These are phyloP conservation scores for Trichoderma asperelloides DNA, from an alignment of 495 filamentous ascomycete genomes.

Conservation along the genomic window DNA sequence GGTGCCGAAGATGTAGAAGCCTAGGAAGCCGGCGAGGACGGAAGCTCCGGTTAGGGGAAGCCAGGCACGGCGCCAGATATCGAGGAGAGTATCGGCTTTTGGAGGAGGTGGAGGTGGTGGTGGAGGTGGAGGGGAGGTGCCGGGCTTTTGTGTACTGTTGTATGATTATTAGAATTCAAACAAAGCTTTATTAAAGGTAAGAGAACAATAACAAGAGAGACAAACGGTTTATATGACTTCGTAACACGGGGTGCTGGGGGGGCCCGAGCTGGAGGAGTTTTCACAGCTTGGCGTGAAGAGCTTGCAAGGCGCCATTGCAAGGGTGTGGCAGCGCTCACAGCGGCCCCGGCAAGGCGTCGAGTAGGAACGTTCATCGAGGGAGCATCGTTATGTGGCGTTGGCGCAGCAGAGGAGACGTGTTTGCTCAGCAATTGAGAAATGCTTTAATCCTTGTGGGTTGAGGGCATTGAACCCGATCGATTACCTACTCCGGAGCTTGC, in stretches of 20 bases:
- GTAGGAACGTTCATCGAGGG: constrained; percentile 8
- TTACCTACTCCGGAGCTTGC: background rate
- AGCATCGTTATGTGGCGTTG: background rate
- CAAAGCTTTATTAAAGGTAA: background rate
- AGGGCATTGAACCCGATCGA: background rate
- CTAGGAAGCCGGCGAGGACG: constrained; percentile 18
- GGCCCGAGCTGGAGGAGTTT: background rate
- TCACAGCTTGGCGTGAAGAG: constrained; percentile 9
- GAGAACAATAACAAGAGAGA: background rate
- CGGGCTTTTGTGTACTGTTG: background rate
- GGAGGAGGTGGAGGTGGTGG: constrained; percentile 12
- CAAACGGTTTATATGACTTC: constrained; percentile 8
- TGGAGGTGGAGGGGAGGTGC: background rate
- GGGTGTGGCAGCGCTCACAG: background rate
- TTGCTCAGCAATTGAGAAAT: background rate
- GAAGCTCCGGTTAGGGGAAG: constrained; percentile 23
- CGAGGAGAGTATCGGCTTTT: constrained; percentile 7
- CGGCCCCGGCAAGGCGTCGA: background rate
- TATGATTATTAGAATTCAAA: background rate
- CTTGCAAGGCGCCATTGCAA: constrained; percentile 11
- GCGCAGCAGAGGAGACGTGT: background rate
- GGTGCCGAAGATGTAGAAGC: constrained; percentile 21
- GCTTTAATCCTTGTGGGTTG: background rate
- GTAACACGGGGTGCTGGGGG: background rate
- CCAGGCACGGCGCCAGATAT: constrained; percentile 12